phyloP scores from a whole-genome alignment of 257 asterid genomes.

The Paraleonurus japonicus region DNA sequence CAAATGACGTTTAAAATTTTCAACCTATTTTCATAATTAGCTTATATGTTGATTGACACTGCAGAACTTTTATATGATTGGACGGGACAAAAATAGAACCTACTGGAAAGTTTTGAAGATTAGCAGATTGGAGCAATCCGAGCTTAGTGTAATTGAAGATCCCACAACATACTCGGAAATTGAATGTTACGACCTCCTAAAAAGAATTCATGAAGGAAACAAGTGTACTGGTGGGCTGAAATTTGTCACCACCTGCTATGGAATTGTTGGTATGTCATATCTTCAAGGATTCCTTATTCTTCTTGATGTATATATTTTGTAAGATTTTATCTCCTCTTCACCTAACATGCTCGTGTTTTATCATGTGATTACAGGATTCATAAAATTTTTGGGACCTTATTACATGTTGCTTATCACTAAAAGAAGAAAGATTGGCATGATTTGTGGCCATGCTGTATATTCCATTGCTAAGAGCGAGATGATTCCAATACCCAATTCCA shows the following conservation, averaged over 20 bases:
- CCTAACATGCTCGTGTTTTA: constrained; percentile 23
- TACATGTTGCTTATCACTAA: constrained; percentile 88
- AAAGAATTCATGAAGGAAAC: constrained; percentile 82
- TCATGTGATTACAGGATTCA: constrained; percentile 56
- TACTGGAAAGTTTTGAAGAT: constrained; percentile 85
- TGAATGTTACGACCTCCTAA: constrained; percentile 69
- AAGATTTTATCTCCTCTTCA: background rate
- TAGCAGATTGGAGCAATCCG: constrained; percentile 65
- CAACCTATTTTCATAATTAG: background rate
- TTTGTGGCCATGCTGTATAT: constrained; percentile 93
- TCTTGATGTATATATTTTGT: background rate
- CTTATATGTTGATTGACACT: constrained; percentile 19
- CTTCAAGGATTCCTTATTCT: background rate
- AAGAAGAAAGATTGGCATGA: constrained; percentile 76
- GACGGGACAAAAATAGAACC: constrained; percentile 70
- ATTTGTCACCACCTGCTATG: constrained; percentile 78
- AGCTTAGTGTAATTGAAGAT: constrained; percentile 71
- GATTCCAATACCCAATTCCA: constrained; percentile 66
- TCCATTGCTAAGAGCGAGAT: constrained; percentile 73
- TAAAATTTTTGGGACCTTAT: constrained; percentile 89
- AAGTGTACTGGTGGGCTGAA: constrained; percentile 80
- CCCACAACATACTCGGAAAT: constrained; percentile 58
- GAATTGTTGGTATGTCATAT: constrained; percentile 72
- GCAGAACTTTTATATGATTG: constrained; percentile 87
- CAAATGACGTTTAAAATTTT: background rate